Evolutionary conservation across 306 rosid species (phyloP).

Genomic region (Gastrolobium bilobum): DNA sequence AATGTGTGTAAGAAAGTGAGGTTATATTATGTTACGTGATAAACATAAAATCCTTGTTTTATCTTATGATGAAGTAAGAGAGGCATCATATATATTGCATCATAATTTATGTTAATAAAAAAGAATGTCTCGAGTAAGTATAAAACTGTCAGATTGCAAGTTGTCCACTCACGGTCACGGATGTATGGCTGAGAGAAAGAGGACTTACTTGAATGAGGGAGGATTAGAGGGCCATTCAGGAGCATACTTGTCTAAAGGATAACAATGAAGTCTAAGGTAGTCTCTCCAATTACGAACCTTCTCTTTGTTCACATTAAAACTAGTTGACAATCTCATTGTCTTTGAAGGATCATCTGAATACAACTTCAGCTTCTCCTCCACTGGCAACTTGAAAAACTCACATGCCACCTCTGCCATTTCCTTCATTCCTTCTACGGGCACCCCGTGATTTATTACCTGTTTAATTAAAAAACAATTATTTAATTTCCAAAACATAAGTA

Average conservation of each 20-base stretch:
- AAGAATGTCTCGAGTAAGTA: neutral
- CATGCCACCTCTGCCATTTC: constrained; percentile 62
- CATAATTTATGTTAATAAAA: neutral
- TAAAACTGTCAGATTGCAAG: neutral
- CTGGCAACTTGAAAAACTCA: constrained; percentile 70
- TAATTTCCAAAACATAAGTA: neutral
- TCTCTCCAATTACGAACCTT: constrained; percentile 93
- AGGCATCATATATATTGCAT: neutral
- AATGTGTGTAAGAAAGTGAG: too few relatives aligned
- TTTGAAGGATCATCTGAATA: constrained; percentile 91
- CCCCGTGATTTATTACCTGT: constrained; percentile 86
- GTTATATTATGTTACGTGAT: too few relatives aligned
- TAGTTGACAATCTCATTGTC: constrained; percentile 80
- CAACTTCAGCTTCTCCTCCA: constrained; percentile 89
- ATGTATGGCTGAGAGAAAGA: neutral
- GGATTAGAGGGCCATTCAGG: constrained; percentile 93
- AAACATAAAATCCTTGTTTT: too few relatives aligned
- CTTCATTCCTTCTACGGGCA: constrained; percentile 59
- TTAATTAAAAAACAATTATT: neutral
- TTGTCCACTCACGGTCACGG: neutral
- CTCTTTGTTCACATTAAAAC: constrained; percentile 84
- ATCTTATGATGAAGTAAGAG: neutral
- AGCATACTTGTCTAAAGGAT: constrained; percentile 72
- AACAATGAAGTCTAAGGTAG: constrained; percentile 89
- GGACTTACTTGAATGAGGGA: constrained; percentile 72